Evolutionary conservation across 345 rosid genomes (phyloP), one percentile per base, ranked within the genome.

Genomic region (Eucalyptus erythrocorys): DNA sequence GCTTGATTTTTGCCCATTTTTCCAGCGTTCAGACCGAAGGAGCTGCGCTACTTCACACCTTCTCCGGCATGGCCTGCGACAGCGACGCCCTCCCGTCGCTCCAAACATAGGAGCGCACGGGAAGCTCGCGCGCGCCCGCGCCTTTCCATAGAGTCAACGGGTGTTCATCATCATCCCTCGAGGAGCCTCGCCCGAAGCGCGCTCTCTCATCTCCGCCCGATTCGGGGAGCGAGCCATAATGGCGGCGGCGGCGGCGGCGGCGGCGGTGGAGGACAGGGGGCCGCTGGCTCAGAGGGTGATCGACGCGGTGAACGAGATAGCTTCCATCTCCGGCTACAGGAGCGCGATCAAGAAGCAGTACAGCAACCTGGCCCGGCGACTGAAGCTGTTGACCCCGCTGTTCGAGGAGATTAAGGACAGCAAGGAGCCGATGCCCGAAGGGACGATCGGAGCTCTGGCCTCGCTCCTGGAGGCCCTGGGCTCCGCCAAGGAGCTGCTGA

Each of bases 341-440:
- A 50, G 89, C n/a, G 55, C 96, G 90, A 93, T 96, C 86, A 97
- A 93, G 96, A 97, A 95, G 92, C 95, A 93, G 89, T 97, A 92
- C 89, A 92, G 95, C 90, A 95, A 97, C 90, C 93, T 97, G 21
- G 96, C 96, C 8, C 93, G 99, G 91, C 92, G 99, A 88, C 81
- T 97, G 92, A 97, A 95, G 96, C 92, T 97, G 51, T 92, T 97
- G 91, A 93, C 92, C 86, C 98, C 99, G 87, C 91, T 97, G 94
- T 96, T 97, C 85, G 99, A 97, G 89, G 99, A 97, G 93, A 94
- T 97, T 88, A 89, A 93, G 89, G 99, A 96, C 24, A 91, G 91
- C 89, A 93, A 93, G 88, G 97, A 94, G 76, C 89, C 93, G 87
- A 91, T 97, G 85, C 90, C 92, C 57, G 93, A 92, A n/a, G 95